These are phyloP conservation scores for Volvox africanus DNA, from an alignment of 139 green algal species.

Conservation along the genomic window DNA sequence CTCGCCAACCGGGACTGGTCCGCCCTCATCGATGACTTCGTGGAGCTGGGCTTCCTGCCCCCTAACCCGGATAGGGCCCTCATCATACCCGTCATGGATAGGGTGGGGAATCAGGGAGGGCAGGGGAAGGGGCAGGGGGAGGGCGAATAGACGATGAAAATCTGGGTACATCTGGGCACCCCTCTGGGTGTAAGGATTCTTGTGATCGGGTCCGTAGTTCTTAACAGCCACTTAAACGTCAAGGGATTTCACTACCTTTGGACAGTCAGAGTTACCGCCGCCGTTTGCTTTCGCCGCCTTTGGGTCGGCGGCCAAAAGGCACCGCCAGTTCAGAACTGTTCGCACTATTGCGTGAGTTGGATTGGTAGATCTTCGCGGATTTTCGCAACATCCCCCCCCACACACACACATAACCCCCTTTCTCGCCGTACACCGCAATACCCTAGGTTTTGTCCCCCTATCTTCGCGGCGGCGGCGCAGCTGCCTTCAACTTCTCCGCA, in stretches of 20 bases:
- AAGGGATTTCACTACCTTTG: too few species aligned
- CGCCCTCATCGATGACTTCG: conserved; percentile 87
- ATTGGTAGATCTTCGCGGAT: too few species aligned
- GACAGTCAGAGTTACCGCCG: too few species aligned
- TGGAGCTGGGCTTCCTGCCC: conserved; percentile 86
- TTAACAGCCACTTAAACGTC: too few species aligned
- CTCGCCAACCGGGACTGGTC: conserved; percentile 85
- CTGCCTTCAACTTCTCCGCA: conserved; percentile 80
- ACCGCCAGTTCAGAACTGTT: too few species aligned
- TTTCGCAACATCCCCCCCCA: background rate
- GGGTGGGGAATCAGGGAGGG: background rate
- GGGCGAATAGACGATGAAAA: background rate
- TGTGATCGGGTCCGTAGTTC: too few species aligned
- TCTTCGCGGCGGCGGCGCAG: conserved; percentile 84
- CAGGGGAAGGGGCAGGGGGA: background rate
- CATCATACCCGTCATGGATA: conserved; percentile 85
- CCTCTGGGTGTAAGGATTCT: too few species aligned
- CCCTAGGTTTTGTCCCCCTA: conserved; percentile 81
- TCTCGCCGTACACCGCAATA: too few species aligned
- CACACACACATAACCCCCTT: background rate
- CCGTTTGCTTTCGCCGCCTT: too few species aligned
- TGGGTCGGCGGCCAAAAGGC: too few species aligned
- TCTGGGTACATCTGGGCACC: background rate
- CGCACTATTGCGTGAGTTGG: too few species aligned
- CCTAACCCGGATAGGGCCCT: conserved; percentile 41